Base-by-base conservation (phyloP, 2,329 filamentous ascomycete genomes). In the Apiospora malaysiana region DNA sequence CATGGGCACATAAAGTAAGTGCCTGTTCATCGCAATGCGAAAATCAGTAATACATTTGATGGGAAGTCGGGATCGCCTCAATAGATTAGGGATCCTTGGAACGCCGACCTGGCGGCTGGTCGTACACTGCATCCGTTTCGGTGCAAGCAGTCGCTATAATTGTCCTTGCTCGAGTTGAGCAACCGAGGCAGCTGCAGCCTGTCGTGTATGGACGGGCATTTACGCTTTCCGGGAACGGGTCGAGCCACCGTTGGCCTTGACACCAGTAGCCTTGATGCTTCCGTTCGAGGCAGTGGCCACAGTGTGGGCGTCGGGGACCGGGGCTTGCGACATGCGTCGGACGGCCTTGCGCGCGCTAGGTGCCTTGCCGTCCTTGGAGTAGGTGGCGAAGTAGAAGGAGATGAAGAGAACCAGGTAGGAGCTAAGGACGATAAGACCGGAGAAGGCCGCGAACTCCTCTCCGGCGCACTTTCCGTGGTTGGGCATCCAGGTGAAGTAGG, bases 401-500 rank as follows among this genome's bases (percentile, higher is more conserved):
- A 99, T 97, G 91, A 99, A 99, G 76, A 99, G 93, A 74, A 98
- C 89, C 72, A 99, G 90, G 90, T 98, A 99, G 43, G 94, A 97
- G 85, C 90, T 95, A 80, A 99, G 87, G 78, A 97, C 97, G 75
- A 88, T 93, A 77, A 98, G 97, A 77, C 95, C 95, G 72, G 95
- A 89, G 79, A 98, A 94, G 63, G 95, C 95, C 67, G 95, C 95
- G 79, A 98, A 98, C 84, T 98, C 96, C 87, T 98, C 95, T 79
- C 95, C 95, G 51, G 95, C 94, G 82, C 95, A 99, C 77, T 91
- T 86, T 82, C 95, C 95, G 74, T 87, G 84, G 81, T 94, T 97
- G 75, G 95, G 95, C 81, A 97, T 86, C 87, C 89, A 92, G 65
- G 87, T 89, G 86, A 92, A 97, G 90, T 98, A 98, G 77, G 92